These are phyloP conservation scores for Candida ipomoeae DNA, from an alignment of 805 yeast genomes.

Conservation along the genomic window DNA sequence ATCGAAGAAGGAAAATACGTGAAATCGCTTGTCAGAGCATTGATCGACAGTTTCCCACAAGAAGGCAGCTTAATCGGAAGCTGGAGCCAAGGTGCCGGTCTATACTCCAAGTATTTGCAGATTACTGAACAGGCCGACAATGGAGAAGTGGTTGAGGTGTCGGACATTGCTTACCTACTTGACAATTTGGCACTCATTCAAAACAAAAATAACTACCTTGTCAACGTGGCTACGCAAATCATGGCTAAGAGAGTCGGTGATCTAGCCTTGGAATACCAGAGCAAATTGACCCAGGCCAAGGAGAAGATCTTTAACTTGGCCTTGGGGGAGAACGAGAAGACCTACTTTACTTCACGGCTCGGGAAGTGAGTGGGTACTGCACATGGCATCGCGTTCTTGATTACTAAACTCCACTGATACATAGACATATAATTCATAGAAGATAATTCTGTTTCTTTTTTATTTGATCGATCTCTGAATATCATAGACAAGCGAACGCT, in stretches of 20 bases:
- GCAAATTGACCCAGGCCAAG: conserved; percentile 19
- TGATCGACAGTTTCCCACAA: conserved; percentile 44
- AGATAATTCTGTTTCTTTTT: neutral
- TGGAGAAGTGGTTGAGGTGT: conserved; percentile 15
- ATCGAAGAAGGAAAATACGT: conserved; percentile 40
- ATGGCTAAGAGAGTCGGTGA: conserved; percentile 50
- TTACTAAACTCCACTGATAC: neutral
- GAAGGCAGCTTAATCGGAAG: conserved; percentile 34
- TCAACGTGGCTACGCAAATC: conserved; percentile 45
- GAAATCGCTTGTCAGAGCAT: conserved; percentile 33
- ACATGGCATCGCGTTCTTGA: conserved; percentile 1
- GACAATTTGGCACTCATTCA: conserved; percentile 43
- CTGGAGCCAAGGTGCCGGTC: conserved; percentile 57
- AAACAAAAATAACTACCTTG: conserved; percentile 10
- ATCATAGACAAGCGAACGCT: neutral
- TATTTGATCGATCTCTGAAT: neutral
- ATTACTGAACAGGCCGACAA: conserved; percentile 16
- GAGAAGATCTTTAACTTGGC: conserved; percentile 36
- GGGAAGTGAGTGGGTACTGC: conserved; percentile 1
- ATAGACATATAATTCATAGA: neutral
- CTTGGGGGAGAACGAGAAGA: conserved; percentile 44
- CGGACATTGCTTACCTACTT: conserved; percentile 36
- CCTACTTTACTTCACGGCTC: conserved; percentile 24
- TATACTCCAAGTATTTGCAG: conserved; percentile 50
- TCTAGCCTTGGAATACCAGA: conserved; percentile 26